Conservation (phyloP, 1,284 basidiomycete species). For the Tilletia caries region DNA sequence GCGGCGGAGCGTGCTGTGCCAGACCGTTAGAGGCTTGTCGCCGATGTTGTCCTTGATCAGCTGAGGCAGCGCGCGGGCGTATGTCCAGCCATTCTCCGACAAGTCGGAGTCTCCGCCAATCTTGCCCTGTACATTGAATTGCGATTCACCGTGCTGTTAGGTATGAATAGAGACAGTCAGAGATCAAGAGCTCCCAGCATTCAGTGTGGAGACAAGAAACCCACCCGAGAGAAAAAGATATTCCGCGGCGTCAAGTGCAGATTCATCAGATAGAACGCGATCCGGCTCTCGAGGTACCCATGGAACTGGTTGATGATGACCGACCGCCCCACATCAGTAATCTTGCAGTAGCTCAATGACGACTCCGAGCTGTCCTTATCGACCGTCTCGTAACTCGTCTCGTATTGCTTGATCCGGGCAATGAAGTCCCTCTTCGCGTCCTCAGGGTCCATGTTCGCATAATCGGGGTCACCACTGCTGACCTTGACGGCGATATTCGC, state of each 20-base stretch:
- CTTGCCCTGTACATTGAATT: constrained; percentile 93
- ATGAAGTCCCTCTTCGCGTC: constrained; percentile 85
- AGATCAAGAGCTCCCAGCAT: background rate
- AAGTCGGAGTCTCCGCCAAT: constrained; percentile 92
- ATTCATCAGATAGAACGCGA: constrained; percentile 97
- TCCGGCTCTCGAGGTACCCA: constrained; percentile 90
- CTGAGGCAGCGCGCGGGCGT: constrained; percentile 78
- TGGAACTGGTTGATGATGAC: constrained; percentile 51
- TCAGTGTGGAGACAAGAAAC: constrained; percentile 36
- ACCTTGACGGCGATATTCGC: constrained; percentile 95
- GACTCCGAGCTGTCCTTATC: constrained; percentile 64
- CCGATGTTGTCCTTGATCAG: constrained; percentile 89
- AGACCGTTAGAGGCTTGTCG: constrained; percentile 82
- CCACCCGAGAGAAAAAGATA: constrained; percentile 90
- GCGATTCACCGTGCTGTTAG: constrained; percentile 90
- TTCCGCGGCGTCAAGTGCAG: constrained; percentile 91
- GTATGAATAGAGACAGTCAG: constrained; percentile 91
- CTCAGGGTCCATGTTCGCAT: constrained; percentile 80
- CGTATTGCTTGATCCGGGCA: constrained; percentile 85
- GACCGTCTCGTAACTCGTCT: constrained; percentile 92
- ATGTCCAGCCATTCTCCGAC: constrained; percentile 77
- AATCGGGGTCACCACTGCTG: constrained; percentile 92
- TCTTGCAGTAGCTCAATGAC: constrained; percentile 57
- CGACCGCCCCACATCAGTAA: constrained; percentile 53
- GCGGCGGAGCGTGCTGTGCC: constrained; percentile 90